Base-by-base conservation (phyloP, 2,329 filamentous ascomycete species). In the Claviceps cyperi region DNA sequence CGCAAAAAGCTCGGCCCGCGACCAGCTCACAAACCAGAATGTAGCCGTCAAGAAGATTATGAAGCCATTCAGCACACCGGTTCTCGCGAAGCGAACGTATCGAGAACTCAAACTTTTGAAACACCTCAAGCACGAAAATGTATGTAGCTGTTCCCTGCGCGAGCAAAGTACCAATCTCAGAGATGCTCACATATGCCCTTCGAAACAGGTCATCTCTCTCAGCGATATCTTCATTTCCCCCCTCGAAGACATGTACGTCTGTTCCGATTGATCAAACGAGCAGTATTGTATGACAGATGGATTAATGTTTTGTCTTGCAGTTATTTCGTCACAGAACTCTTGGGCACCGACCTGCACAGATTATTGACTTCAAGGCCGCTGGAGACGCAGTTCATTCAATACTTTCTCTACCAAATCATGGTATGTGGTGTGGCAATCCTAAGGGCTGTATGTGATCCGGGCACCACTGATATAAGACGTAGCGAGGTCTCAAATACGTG, bases 11-110 rank as follows among this genome's bases (percentile, higher is more conserved):
- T 97, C 92, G 56, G 92, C 92, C 52, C 91, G 89, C 71, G 92
- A 98, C 69, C 90, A 97, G 74, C 88, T 98, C 69, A 97, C 92
- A 53, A 86, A 80, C 66, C 90, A 96, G 69, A 89, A 90, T 69
- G 92, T 98, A 54, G 92, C 92, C 52, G 90, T 98, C 66, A 98
- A 98, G 80, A 98, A 98, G 80, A 98, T 98, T 65, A 97, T 98
- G 91, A 98, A 97, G 76, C 92, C 92, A 9, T 98, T 98, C 72
- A 96, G 90, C 76, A 98, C 92, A n/a, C 90, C 92, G 1, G 92
- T 98, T 52, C 77, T 98, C 46, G 92, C 92, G 52, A 98, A 98
- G 76, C 81, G 92, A 65, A 98, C 92, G 58, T 98, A 98, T 69
- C 83, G 92, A 64, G 92, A 98, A 69, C 74, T 98, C 65, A 98